Conservation (phyloP, 2,329 filamentous ascomycete species). For the Aureobasidium sp. region DNA sequence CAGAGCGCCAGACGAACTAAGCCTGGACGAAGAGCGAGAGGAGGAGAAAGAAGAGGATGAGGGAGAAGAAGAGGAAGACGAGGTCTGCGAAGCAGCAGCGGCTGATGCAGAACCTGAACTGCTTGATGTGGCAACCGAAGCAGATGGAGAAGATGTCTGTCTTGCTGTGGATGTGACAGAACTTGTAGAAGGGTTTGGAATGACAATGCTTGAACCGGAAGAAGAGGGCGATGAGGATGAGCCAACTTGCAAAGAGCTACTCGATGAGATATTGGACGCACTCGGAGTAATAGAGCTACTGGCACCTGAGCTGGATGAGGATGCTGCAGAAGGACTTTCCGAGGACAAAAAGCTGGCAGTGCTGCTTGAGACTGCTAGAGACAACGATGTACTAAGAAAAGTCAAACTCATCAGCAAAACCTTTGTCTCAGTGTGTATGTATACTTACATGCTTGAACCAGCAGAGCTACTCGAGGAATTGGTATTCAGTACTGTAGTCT, state of each 20-base stretch:
- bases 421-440: neutral
- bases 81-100: too few relatives aligned
- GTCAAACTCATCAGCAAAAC: neutral
- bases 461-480: neutral
- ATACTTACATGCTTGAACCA: slow-evolving; percentile 2
- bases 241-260: neutral
- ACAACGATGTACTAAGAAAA: neutral
- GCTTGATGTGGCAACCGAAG: too few relatives aligned
- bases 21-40: neutral
- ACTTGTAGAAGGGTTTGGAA: neutral
- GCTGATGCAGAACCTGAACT: too few relatives aligned
- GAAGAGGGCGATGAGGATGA: neutral
- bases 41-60: neutral
- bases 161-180: neutral
- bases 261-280: neutral
- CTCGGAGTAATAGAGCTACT: neutral
- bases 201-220: neutral
- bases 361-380: neutral
- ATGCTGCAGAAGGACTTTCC: neutral
- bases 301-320: neutral
- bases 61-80: neutral
- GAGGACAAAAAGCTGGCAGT: neutral
- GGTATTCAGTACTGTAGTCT: neutral
- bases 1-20: neutral
- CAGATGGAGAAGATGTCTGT: neutral